These are phyloP conservation scores for Lactarius hatsudake DNA, from an alignment of 768 basidiomycete genomes.

Conservation along the genomic window DNA sequence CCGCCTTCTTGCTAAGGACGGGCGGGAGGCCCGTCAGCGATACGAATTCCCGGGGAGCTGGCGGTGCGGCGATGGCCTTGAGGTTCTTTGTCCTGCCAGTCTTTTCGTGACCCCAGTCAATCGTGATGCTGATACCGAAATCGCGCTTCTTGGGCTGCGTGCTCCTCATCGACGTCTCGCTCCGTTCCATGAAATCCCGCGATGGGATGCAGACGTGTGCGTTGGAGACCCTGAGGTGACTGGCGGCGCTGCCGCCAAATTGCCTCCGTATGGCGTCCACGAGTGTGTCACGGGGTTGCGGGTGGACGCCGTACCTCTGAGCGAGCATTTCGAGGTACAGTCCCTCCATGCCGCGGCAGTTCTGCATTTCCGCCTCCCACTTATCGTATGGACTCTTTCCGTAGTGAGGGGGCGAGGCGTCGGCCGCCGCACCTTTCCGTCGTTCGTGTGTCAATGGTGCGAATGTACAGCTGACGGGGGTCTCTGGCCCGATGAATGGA, in stretches of 20 bases:
- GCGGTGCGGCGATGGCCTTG: slow-evolving; percentile 31
- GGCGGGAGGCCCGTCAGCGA: slow-evolving; percentile 23
- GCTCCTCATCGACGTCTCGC: slow-evolving; percentile 26
- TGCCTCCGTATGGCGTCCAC: slow-evolving; percentile 42
- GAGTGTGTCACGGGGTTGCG: slow-evolving; percentile 52
- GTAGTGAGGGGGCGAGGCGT: not conserved
- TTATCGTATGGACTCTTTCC: slow-evolving; percentile 31
- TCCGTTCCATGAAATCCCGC: slow-evolving; percentile 30
- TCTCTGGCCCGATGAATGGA: slow-evolving; percentile 45
- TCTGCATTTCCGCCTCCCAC: slow-evolving; percentile 42
- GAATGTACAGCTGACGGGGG: slow-evolving; percentile 26
- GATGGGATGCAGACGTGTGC: slow-evolving; percentile 61
- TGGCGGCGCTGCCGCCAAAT: slow-evolving; percentile 54
- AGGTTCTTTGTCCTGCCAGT: slow-evolving; percentile 30
- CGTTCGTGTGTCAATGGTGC: not conserved
- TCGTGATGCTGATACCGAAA: slow-evolving; percentile 35
- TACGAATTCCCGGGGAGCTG: slow-evolving; percentile 28
- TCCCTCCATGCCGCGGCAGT: slow-evolving; percentile 50
- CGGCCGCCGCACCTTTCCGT: not conserved
- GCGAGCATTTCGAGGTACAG: slow-evolving; percentile 60
- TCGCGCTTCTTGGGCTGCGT: slow-evolving; percentile 27
- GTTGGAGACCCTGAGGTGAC: slow-evolving; percentile 43
- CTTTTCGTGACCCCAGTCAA: slow-evolving; percentile 40
- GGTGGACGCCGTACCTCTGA: slow-evolving; percentile 49
- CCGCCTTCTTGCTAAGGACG: slow-evolving; percentile 37